Percentiles rank a stretch among this genome's conserved stretches.
phyloP scores from a whole-genome alignment of 345 rosid genomes.

The Salix brachista region DNA sequence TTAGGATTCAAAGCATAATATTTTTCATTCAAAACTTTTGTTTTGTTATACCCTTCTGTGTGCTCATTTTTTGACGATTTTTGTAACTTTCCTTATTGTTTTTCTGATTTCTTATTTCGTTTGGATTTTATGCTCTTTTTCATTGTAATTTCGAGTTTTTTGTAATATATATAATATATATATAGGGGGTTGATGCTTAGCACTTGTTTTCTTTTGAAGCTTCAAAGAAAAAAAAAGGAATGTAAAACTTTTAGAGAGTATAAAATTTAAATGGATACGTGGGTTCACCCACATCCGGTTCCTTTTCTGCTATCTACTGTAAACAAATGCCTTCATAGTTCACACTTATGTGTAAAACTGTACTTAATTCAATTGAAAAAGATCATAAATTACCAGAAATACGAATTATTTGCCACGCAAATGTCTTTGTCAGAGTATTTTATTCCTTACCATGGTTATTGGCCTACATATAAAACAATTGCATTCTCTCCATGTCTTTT shows the following conservation, averaged over 20 bases:
- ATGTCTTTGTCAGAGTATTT: constrained; percentile 11
- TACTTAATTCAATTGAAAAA: neutral
- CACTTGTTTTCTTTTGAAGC: neutral
- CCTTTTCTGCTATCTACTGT: neutral
- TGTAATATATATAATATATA: no score
- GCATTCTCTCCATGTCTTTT: constrained; percentile 21
- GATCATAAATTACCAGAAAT: neutral
- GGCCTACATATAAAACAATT: constrained; percentile 17
- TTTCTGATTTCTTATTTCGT: no score
- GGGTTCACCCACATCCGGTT: constrained; percentile 21
- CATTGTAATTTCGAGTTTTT: no score
- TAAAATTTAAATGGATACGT: constrained; percentile 15
- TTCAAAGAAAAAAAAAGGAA: neutral
- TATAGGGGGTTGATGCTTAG: neutral
- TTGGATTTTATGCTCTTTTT: neutral
- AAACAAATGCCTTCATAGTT: neutral
- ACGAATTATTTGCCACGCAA: neutral
- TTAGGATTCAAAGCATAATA: no score
- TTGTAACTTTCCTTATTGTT: no score
- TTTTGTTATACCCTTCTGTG: no score
- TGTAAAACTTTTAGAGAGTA: neutral
- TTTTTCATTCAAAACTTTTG: no score
- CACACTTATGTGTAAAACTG: neutral
- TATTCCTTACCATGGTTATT: constrained; percentile 7
- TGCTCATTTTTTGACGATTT: no score